phyloP scores from a whole-genome alignment of 2,329 filamentous ascomycete genomes.

The Cytospora schulzeri region DNA sequence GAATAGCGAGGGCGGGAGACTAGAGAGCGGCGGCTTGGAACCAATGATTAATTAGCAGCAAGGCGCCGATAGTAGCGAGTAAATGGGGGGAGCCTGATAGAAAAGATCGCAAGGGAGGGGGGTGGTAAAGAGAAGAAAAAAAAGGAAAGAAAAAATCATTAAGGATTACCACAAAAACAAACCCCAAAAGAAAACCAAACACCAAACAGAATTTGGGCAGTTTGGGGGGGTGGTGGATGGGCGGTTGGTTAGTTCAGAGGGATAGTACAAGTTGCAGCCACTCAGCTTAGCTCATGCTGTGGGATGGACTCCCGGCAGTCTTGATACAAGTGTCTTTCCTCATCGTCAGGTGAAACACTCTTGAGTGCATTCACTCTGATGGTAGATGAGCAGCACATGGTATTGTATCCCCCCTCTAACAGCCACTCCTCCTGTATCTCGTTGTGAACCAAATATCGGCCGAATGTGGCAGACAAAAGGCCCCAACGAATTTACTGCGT shows the following conservation, averaged over 20 bases:
- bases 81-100: not conserved
- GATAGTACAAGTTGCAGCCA: conserved; percentile 10
- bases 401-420: not conserved
- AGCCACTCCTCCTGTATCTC: conserved; percentile 5
- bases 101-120: not conserved
- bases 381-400: not conserved
- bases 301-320: conserved; percentile 16
- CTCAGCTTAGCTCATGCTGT: conserved; percentile 9
- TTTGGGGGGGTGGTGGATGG: not conserved
- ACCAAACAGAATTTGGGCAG: not conserved
- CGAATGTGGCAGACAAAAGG: not conserved
- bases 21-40: conserved; percentile 12
- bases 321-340: conserved; percentile 10
- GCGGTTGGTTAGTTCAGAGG: not conserved
- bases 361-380: conserved; percentile 5
- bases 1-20: conserved; percentile 5
- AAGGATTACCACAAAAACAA: not conserved
- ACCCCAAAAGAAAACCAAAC: not conserved
- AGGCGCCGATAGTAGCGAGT: not conserved
- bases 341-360: conserved; percentile 3
- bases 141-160: not conserved
- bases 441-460: not conserved
- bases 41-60: conserved; percentile 6
- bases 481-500: not conserved
- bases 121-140: not conserved